Base-by-base conservation (phyloP, 129 eudicot genomes). In the Lactuca sativa region DNA sequence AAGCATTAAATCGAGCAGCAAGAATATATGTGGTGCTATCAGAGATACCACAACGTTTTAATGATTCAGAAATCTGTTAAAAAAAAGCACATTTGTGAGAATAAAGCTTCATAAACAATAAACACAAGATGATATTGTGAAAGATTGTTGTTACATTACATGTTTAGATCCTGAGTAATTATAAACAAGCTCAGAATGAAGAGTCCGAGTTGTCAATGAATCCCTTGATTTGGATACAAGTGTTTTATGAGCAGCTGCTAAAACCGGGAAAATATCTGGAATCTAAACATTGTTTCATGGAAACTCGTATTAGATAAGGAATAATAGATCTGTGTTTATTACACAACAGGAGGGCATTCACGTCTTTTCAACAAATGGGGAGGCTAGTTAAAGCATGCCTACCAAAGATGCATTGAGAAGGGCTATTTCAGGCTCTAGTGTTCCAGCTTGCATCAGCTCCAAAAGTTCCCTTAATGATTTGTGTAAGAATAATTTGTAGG, bases 141-240 rank as follows among this genome's bases (percentile, higher is more conserved):
- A 53, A 54, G 31, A 56, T 0, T 66, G 52, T 44, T 43, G 7
- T 16, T 18, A 18, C 21, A 48, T 78, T 85, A 93, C 97, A 85
- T 93, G 99, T 72, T 90, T 93, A 66, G 99, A 93, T 41, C 97
- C 99, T 0, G 99, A 90, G 82, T 87, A 93, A 68, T 90, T 93
- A 81, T 90, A 93, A 58, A 93, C 98, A 34, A 93, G 90, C 86
- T 89, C 99, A 7, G 97, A 93, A 80, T 89, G 97, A 40, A 82
- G 81, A 11, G 95, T 87, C 41, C 90, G 83, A 54, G 98, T 90
- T 47, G 90, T 85, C 71, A 93, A 59, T 3, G 98, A 83, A 17
- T 81, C 90, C 67, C 95, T 84, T 53, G 87, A 84, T 76, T 90
- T 89, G 32, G 95, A 80, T 56, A 86, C 66, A 48, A 81, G 84